Base-by-base conservation (phyloP, 768 basidiomycete genomes). In the Amanita pallidorosea region DNA sequence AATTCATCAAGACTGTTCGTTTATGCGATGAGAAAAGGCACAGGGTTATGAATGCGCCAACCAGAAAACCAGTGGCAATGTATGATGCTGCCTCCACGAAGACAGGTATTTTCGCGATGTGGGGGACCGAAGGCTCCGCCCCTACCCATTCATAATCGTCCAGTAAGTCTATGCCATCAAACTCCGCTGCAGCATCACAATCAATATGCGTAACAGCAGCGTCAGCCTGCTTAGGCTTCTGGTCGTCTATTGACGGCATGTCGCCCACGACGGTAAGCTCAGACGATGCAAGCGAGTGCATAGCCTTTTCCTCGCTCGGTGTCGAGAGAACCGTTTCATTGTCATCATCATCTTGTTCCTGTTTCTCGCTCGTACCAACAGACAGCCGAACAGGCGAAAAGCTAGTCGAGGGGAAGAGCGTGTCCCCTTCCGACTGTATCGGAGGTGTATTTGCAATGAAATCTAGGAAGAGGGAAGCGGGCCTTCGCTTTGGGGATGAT, bases 1-100 rank as follows among this genome's bases (percentile, higher is more conserved):
- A 2, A 47, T 9, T 44, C 35, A 35, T 17, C 17, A 53, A 20
- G 5, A 45, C 6, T 5, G 44, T 45, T 17, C 52, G 34, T 20
- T 45, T 42, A 27, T 53, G 52, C 13, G 51, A 31, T 34, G 49
- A 51, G 13, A 53, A 53, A 18, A 53, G 56, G 45, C 70, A 79
- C 27, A 80, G 64, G 17, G 80, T 72, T 57, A 80, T 67, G 56
- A 79, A 74, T 22, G 79, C 71, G 38, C 80, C 80, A 42, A 80
- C 63, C 31, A 80, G 64, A 55, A 80, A 71, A 49, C 78, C 79
- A 20, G 77, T 51, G 73, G 77, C 61, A 47, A 76, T 62, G 57
- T 70, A 73, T 44, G 75, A 75, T 47, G 73, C 71, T 42, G 70
- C 66, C 53, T 63, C 56, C 36, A 56, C 31, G 63, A 63, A 55